Evolutionary conservation across 2,329 filamentous ascomycete genomes (phyloP), one percentile per base, ranked within the genome.

Genomic region (Fusarium sp.): DNA sequence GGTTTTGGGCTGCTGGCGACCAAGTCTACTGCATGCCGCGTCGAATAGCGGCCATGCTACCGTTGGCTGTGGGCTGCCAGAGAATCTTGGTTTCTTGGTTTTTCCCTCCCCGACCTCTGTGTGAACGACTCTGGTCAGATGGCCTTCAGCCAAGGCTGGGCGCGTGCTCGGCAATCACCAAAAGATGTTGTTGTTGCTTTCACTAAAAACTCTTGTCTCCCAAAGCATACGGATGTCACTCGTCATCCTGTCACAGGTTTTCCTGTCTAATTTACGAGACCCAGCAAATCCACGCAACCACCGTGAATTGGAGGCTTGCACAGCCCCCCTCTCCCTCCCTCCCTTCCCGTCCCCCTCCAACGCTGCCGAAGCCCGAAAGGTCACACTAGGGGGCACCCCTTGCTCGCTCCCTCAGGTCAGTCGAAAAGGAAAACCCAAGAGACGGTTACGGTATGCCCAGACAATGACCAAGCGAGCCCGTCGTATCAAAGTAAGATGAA

Each of bases 241-340:
- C 68, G 45, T 59, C 35, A 48, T 41, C 45, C 59, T 66, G 45
- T 56, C 58, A 71, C 71, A 74, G 54, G 68, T 68, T 37, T 57
- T 41, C 57, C 59, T 65, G 58, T 75, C 64, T 75, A 75, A 75
- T 75, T 75, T 71, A 60, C 56, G 56, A 66, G 45, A 27, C 34
- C 56, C 39, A 48, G 52, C 52, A 57, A 43, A 64, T 30, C 43
- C 43, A 41, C 45, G 60, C 60, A 63, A 54, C 60, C 60, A 34
- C 60, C 59, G 14, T 6, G 30, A 32, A 20, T 20, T 43, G 54
- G 72, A 72, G 69, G 66, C 72, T 75, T 75, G 73, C 72, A 75
- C 73, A 71, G 73, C 73, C 73, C 70, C 70, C 73, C 70, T 68
- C 72, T 39, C n/a, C n/a, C 61, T 54, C 27, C 14, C 34, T 23